Percentiles rank a stretch among this genome's conserved stretches.
phyloP scores from a whole-genome alignment of 352 stramenopile species.

The Paralagenidium karlingii region DNA sequence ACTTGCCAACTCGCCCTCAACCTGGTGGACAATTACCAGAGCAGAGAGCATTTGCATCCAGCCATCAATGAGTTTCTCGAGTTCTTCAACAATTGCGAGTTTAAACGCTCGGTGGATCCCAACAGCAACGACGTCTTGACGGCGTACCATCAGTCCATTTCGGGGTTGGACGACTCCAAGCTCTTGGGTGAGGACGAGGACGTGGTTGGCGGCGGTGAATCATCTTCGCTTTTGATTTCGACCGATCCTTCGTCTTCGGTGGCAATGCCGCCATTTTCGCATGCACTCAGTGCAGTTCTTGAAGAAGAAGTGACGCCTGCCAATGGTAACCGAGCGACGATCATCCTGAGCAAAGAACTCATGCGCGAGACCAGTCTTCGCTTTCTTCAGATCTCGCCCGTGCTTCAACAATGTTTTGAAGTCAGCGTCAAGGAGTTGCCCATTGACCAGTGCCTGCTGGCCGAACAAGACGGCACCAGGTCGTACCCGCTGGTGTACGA shows the following conservation, averaged over 20 bases:
- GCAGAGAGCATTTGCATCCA: slow-evolving; percentile 12
- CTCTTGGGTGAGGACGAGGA: slow-evolving; percentile 27
- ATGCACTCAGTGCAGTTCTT: too few relatives aligned
- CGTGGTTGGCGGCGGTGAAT: background rate
- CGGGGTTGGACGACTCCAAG: too few relatives aligned
- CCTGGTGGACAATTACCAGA: slow-evolving; percentile 23
- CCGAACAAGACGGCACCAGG: slow-evolving; percentile 21
- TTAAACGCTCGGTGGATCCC: slow-evolving; percentile 9
- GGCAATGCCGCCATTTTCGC: too few relatives aligned
- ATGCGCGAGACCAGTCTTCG: background rate
- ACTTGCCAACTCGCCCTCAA: slow-evolving; percentile 28
- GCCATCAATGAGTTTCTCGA: slow-evolving; percentile 21
- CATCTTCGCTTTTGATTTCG: too few relatives aligned
- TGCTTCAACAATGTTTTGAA: slow-evolving; percentile 50
- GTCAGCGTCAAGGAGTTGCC: slow-evolving; percentile 21
- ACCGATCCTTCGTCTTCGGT: too few relatives aligned
- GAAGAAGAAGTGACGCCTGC: too few relatives aligned
- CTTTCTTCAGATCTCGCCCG: background rate
- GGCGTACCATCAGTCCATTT: slow-evolving; percentile 11
- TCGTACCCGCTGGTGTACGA: slow-evolving; percentile 36
- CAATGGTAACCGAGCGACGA: too few relatives aligned
- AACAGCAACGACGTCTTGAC: too few relatives aligned
- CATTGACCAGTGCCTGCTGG: slow-evolving; percentile 24
- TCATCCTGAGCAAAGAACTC: too few relatives aligned
- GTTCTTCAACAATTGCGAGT: slow-evolving; percentile 17